Evolutionary conservation across 164 flowering plant species (phyloP), one percentile per base, ranked within the genome.

Genomic region (Umbilicus rupestris): DNA sequence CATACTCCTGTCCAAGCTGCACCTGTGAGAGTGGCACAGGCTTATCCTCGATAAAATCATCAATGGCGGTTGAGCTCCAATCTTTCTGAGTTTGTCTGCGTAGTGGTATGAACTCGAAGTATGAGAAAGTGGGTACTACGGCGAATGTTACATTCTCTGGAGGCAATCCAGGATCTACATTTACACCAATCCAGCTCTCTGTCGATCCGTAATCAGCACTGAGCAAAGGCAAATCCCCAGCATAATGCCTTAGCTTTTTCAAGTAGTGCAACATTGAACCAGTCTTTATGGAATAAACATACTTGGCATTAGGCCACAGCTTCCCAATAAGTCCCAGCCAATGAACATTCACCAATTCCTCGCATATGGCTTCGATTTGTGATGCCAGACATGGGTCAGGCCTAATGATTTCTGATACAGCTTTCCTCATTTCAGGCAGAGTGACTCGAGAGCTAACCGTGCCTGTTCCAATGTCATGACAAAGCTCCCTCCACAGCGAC

Each of bases 151-250:
- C 97, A 19, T 71, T 62, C 68, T 92, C 97, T 2, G 97, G 94
- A 1, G 90, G 85, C 16, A 65, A 68, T 62, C 42, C 69, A 26
- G 96, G 96, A 63, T 90, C 88, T 24, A 88, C 66, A 75, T 92
- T 92, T 8, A 81, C 97, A 9, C 93, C 97, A 59, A 92, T 86
- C 98, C 97, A 92, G 44, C 97, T 77, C 82, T 92, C 98, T 2
- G 95, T 85, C 0, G 98, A 81, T 20, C 98, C 98, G 76, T 92
- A 92, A 63, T 92, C 98, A 4, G 91, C 98, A 76, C 96, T 83
- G 37, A 92, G 85, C 35, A 92, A 57, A 0, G 95, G 84, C 78
- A 92, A 69, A 14, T 71, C 74, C 30, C 88, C 90, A 3, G 87
- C 84, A 70, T 87, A 92, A 69, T 84, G 92, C 81, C 87, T 78